Base-by-base conservation (phyloP, 2,329 filamentous ascomycete genomes). In the Zasmidium cellare region DNA sequence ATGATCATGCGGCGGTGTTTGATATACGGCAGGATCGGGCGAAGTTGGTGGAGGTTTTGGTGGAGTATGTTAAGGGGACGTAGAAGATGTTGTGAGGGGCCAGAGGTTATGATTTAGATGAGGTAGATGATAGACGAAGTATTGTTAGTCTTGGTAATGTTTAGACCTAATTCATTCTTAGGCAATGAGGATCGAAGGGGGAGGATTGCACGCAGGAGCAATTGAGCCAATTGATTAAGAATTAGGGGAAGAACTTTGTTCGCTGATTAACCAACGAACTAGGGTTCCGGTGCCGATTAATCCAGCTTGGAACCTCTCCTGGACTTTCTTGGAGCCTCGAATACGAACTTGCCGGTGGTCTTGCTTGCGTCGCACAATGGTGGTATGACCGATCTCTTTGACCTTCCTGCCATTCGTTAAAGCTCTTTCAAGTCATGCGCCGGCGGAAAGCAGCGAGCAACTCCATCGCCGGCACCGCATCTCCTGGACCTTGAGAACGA, bases 1-100 rank as follows among this genome's bases (percentile, higher is more conserved):
- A 86, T 48, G 86, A 89, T 68, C 87, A 89, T 70, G 85, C 85
- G 16, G 84, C 88, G 66, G 79, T 82, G 0, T 87, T 87, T 70
- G 76, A 81, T 55, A 68, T 63, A 51, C 65, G 55, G 38, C 49
- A 57, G 28, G 64, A 64, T 44, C 61, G 68, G 50, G 55, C 48
- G 31, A 64, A 63, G 57, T 59, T 72, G 25, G 56, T 69, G 2
- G 55, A 65, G 9, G 67, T 70, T 9, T 24, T 71, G 24, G 64
- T 64, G 12, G 62, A 68, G 55, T 71, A 71, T 46, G 49, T 59
- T 18, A 62, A 54, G 28, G 57, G 48, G 5, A 28, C 16, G 20
- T 53, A 41, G 51, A 7, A 16, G 12, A 7, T 22, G 49, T 20
- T 47, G 5, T 20, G 23, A 20, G 46, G 16, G 12, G 23, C 23